Base-by-base conservation (phyloP, 352 stramenopile genomes). In the Phytophthora pluvialis region DNA sequence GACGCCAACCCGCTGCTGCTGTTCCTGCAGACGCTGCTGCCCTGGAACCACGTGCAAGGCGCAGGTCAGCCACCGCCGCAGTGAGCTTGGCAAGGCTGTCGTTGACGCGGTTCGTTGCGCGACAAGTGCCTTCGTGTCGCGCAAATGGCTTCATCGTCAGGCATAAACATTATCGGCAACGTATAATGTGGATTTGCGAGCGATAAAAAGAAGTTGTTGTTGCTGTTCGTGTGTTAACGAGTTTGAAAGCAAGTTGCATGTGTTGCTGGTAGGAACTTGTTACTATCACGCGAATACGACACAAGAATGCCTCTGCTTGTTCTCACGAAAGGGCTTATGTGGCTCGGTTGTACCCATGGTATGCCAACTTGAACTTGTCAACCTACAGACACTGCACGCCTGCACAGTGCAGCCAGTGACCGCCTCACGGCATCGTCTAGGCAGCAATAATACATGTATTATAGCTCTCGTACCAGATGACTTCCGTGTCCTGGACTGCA, bases 11-110 rank as follows among this genome's bases (percentile, higher is more conserved):
- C 88, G 57, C 65, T 95, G 56, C 70, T 95, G 61, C 78, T 95
- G 15, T 95, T 95, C 52, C 45, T 95, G 57, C 88, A 95, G 70
- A 93, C 85, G 38, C 59, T 95, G 45, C 60, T 95, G 38, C 88
- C 88, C 15, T 95, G 88, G 88, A 95, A 95, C 64, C 83, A 82
- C 59, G 79, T 95, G 48, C 72, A 94, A 58, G 83, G 83, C 9
- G 83, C 77, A 0, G 71, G 69, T 7, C 73, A 70, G 9, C 62
- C 15, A 21, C 58, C 51, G 11, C 67, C 54, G 51, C 62, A 70
- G 26, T 73, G 32, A 72, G 3, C 44, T 35, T 11, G 21, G 21
- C 21, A 1, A 21, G 2, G 25, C 16, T 26, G 28, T 29, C 35
- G 33, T 46, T 64, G 55, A 64, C 39, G 49, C 29, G 32, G 25